Conservation (phyloP, 768 basidiomycete genomes). For the Austroboletus eburneus region DNA sequence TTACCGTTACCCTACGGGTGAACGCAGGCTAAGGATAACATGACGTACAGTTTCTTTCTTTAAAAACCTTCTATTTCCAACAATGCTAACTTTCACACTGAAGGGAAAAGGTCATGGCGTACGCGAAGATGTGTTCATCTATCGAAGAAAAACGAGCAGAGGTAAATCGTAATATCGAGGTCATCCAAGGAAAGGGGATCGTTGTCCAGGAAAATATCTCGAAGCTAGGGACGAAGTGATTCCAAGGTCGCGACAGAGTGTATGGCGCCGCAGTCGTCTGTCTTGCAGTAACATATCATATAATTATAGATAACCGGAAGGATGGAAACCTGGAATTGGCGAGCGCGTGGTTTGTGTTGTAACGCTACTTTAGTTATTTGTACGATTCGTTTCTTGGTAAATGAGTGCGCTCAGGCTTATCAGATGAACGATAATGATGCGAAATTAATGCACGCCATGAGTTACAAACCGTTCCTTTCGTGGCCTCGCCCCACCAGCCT, state of each 20-base stretch:
- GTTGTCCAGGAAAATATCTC: constrained; percentile 22
- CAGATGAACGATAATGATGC: no score
- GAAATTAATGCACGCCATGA: no score
- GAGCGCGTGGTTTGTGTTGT: background rate
- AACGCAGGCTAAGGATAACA: constrained; percentile 25
- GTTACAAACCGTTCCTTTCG: no score
- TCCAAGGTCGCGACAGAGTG: no score
- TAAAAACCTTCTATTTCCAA: background rate
- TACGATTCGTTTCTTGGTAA: no score
- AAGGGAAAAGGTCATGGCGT: constrained; percentile 22
- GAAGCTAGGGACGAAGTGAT: constrained; percentile 13
- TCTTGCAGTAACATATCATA: background rate
- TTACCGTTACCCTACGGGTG: background rate
- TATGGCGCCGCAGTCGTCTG: no score
- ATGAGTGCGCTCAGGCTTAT: no score
- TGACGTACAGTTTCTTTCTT: constrained; percentile 18
- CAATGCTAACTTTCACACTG: constrained; percentile 5
- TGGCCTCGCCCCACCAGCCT: no score
- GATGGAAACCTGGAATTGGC: background rate
- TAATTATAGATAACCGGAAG: background rate
- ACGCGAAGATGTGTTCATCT: constrained; percentile 15
- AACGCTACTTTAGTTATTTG: no score
- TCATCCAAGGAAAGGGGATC: constrained; percentile 13
- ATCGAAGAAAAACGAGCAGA: constrained; percentile 20
- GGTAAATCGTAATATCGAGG: constrained; percentile 17